Base-by-base conservation (phyloP, 2,329 filamentous ascomycete species). In the Monilinia laxa region DNA sequence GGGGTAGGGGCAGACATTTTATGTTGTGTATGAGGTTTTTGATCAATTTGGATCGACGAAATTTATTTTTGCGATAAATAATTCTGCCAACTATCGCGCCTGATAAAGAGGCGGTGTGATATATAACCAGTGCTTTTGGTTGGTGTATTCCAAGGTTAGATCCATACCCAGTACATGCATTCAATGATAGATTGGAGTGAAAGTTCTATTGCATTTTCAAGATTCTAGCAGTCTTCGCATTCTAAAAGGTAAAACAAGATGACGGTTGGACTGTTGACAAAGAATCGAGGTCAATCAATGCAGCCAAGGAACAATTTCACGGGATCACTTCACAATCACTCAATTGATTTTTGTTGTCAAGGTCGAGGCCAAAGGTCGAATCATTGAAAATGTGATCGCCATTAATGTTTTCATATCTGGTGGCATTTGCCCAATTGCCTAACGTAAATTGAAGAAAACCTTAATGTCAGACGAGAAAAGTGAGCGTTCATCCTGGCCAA, bases 1-100 rank as follows among this genome's bases (percentile, higher is more conserved):
- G 75, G 75, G n/a, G 69, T 62, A 49, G 74, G 75, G 38, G 71
- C 69, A 18, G 75, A 68, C 76, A 77, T 77, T 69, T 62, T 62
- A 58, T 38, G 60, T 35, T 66, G 35, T 62, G 55, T 66, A 53
- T 45, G 56, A 62, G 51, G 49, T 28, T 52, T 53, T 42, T 53
- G 55, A 54, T 62, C 7, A 55, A n/a, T 52, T 54, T n/a, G 31
- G 28, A 52, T 49, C 59, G 57, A 58, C 14, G 45, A 58, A 65
- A 62, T 64, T 62, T 57, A 40, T 60, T 62, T 66, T 66, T 66
- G 23, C 11, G 51, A 64, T 62, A 62, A 64, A 66, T 53, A 54
- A 52, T 51, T 62, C 40, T 67, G 65, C 65, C 42, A 51, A 16
- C 20, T 40, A 35, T 23, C 2, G 16, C 31, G 31, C 42, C 42